Evolutionary conservation across 345 rosid species (phyloP), one percentile per base, ranked within the genome.

Genomic region (Rhodamnia argentea): DNA sequence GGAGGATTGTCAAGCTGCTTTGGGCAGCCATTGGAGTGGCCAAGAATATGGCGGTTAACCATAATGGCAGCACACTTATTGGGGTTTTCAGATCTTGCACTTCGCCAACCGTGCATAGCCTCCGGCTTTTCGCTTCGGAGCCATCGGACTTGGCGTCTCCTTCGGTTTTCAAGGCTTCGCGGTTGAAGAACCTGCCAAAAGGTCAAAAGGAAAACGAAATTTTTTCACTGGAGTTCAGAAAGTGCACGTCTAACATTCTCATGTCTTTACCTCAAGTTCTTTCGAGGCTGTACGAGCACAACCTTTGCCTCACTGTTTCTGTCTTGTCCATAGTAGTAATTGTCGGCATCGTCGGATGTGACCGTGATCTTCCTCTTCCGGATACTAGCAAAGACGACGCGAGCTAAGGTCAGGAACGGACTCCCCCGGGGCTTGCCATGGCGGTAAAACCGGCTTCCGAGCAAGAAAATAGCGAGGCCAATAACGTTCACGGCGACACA

Each of bases 71-170:
- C 13, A 90, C 82, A 52, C 88, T 88, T 23, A 92, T 10, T 40
- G 93, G 85, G 15, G 88, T 86, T 83, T 93, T 91, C 40, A 90
- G 87, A 75, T 89, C 95, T 62, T 92, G 91, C 57, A 92, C 88
- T 82, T 90, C 92, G 78, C 89, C 90, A 78, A 92, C 64, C 8
- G 84, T 91, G 85, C 91, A 88, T 4, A 86, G 74, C 51, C 85
- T 87, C 90, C 90, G 86, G 54, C 89, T 91, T 57, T 89, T 86
- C 4, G 44, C 85, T 37, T 86, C 53, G 27, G 70, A 64, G 22
- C 91, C 90, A 24, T 89, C 88, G 13, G 84, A 4, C 0, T 59
- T 86, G 20, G 84, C 51, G 16, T 92, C 90, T 42, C 88, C 90
- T 37, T 53, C 83, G 37, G 53, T 85, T 85, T 89, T 86, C 56